Evolutionary conservation across 148 eudicot species (phyloP).

Genomic region (Diospyros lotus): DNA sequence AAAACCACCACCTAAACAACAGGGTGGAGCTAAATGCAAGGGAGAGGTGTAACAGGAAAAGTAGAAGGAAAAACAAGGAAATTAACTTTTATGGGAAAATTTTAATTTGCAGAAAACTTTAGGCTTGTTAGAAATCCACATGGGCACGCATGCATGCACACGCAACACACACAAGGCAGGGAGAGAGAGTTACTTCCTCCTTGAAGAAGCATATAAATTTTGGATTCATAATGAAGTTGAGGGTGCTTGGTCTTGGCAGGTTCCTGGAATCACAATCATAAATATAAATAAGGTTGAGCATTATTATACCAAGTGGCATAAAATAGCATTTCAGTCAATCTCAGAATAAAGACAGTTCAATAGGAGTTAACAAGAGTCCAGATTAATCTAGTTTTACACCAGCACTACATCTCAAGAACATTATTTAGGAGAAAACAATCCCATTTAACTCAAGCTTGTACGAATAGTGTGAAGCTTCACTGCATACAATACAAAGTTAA

Average conservation of each 20-base stretch:
- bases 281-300: conserved; percentile 9
- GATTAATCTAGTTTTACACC: background rate
- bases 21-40: background rate
- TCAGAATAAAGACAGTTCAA: no score
- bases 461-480: background rate
- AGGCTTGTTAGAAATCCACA: background rate
- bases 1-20: background rate
- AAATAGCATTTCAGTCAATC: background rate
- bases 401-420: background rate
- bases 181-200: conserved; percentile 85
- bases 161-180: conserved; percentile 1
- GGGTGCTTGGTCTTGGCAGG: conserved; percentile 93
- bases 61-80: background rate
- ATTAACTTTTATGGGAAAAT: background rate
- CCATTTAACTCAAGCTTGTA: background rate
- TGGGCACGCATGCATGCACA: no score
- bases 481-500: background rate
- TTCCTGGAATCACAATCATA: conserved; percentile 50
- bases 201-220: conserved; percentile 84
- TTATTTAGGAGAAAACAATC: background rate
- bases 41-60: background rate
- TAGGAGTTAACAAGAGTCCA: no score
- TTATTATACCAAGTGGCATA: background rate
- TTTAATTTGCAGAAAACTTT: background rate
- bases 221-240: conserved; percentile 94